Base-by-base conservation (phyloP, 2,329 filamentous ascomycete species). In the Talaromyces marneffei region DNA sequence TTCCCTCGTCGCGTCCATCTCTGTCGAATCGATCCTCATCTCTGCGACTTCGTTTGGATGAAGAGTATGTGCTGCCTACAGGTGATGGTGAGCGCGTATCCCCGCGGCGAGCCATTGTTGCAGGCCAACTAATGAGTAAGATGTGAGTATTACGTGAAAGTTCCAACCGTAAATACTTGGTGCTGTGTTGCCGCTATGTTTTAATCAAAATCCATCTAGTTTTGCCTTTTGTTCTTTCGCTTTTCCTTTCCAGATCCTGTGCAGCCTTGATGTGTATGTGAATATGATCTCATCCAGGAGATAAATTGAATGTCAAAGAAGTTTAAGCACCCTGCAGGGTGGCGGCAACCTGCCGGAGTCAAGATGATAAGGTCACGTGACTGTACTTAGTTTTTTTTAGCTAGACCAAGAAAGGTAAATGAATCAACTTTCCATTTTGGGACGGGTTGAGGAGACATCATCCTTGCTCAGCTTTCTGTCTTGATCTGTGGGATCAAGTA, bases 21-120 rank as follows among this genome's bases (percentile, higher is more conserved):
- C 78, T 77, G 56, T 83, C 81, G 69, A 79, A 75, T 65, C 81
- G 78, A 69, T 80, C 76, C 72, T 83, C 78, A 67, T 81, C 82
- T 75, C 81, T 79, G 70, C 80, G 79, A 69, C 69, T 77, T 64
- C 86, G 85, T 79, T 85, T 88, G 79, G 86, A 87, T 72, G 87
- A 85, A 77, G 86, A 87, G 77, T 85, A 83, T 74, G 89, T 87
- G 83, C 89, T 91, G 86, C 89, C 89, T 92, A 88, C 87, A 87
- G 89, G 89, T 87, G 88, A 91, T 90, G 90, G 90, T 92, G 90
- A 93, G 89, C 90, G 83, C 81, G 80, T 80, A 77, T 84, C 82
- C 80, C 81, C 82, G 76, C 81, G 81, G 76, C 82, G 81, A 80
- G 80, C 81, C 82, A 84, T 84, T 75, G 70, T 79, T 79, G 77